Evolutionary conservation across 2,329 filamentous ascomycete species (phyloP), one percentile per base, ranked within the genome.

Genomic region (Colletotrichum sp.): DNA sequence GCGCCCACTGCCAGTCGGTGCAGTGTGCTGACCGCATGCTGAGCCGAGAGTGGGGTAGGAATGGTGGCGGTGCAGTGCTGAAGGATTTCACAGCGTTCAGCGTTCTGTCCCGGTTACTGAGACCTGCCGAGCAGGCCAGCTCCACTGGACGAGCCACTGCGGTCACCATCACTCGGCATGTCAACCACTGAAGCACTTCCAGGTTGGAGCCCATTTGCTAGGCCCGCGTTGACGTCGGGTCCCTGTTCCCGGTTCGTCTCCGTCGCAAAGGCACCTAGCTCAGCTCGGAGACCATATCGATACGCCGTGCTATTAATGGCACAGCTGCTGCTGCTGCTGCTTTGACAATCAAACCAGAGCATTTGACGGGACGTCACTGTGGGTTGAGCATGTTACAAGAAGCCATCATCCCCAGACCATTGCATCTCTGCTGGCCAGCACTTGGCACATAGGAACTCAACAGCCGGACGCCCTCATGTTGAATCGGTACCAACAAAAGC

Each of bases 11-110:
- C 52, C 52, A 57, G 52, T 57, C 52, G 13, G 59, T 44, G 39
- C 39, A 44, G 30, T n/a, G n/a, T 63, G 28, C 26, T 63, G 60
- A 34, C 60, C 60, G n/a, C 39, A 44, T 44, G 39, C 39, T 44
- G 26, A 16, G 34, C 39, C 52, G 34, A 10, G 24, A 65, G 64
- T 76, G 74, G 74, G 74, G 74, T 69, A 74, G 32, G n/a, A 62
- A 69, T 60, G 57, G 74, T 74, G 74, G 74, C 74, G 74, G 70
- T 74, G 74, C 70, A 59, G 26, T 26, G 69, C 69, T 65, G 44
- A 71, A 71, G 69, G 59, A 71, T 71, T 71, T 39, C 69, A 21
- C 15, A n/a, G 36, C 6, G 36, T 18, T 49, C 44, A 49, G 18
- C 6, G 44, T 49, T 8, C 44, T 49, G 44, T 21, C 10, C 44